A percentile compares a stretch with the other conserved stretches of the same genome.
These are phyloP conservation scores for Pugionium cornutum DNA, from an alignment of 345 rosid genomes.

Conservation along the genomic window DNA sequence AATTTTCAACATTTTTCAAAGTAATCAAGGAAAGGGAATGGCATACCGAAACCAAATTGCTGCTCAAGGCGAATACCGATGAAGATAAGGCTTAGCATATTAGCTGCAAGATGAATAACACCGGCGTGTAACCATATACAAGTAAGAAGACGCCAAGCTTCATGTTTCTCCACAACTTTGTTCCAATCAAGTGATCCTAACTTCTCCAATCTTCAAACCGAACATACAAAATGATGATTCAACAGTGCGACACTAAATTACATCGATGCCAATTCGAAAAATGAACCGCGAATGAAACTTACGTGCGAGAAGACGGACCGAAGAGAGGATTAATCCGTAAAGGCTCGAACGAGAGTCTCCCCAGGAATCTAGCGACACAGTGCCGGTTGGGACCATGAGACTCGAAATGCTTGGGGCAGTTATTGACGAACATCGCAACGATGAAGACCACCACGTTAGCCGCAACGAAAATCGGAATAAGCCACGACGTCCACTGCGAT, in stretches of 20 bases:
- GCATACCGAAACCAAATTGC: slow-evolving; percentile 86
- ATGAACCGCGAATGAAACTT: slow-evolving; percentile 2
- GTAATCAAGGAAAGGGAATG: neutral
- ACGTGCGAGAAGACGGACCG: slow-evolving; percentile 87
- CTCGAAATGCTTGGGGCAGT: slow-evolving; percentile 59
- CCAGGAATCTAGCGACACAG: slow-evolving; percentile 74
- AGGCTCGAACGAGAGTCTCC: slow-evolving; percentile 85
- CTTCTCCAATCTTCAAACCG: slow-evolving; percentile 67
- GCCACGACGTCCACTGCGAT: slow-evolving; percentile 79
- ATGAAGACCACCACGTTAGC: slow-evolving; percentile 64
- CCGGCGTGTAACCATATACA: slow-evolving; percentile 98
- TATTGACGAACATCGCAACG: slow-evolving; percentile 68
- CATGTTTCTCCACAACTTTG: slow-evolving; percentile 61
- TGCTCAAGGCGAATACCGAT: slow-evolving; percentile 94
- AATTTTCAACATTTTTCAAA: neutral
- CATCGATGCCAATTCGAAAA: neutral
- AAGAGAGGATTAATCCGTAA: slow-evolving; percentile 74
- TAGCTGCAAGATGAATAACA: slow-evolving; percentile 69
- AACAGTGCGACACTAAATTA: too few species aligned
- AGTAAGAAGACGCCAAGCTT: slow-evolving; percentile 90
- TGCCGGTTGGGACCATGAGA: slow-evolving; percentile 39
- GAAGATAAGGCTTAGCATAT: slow-evolving; percentile 81
- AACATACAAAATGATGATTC: neutral
- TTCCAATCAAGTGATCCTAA: slow-evolving; percentile 74
- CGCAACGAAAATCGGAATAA: slow-evolving; percentile 73